Percentiles rank a stretch among this genome's conserved stretches.
Conservation (phyloP, 306 rosid genomes). For the Ormosia semicastrata region DNA sequence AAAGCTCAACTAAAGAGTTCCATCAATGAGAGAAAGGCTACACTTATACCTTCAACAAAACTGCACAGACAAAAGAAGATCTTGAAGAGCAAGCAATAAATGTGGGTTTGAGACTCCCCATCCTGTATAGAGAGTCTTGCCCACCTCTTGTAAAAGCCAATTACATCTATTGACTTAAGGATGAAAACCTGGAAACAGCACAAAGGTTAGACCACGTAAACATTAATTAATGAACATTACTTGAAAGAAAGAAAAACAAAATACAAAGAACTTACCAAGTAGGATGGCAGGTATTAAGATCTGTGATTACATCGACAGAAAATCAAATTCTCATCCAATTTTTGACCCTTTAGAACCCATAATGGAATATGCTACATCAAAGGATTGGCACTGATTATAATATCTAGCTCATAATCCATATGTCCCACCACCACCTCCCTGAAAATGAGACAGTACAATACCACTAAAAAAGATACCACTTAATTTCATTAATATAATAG, state of each 20-base stretch:
- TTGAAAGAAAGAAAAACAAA: not conserved
- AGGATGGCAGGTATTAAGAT: constrained; percentile 84
- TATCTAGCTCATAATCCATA: constrained; percentile 91
- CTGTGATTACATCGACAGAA: constrained; percentile 90
- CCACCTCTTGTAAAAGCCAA: constrained; percentile 80
- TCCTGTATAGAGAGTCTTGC: constrained; percentile 46
- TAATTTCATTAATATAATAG: not conserved
- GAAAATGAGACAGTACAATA: constrained; percentile 23
- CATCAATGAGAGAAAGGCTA: not conserved
- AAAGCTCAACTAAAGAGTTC: not conserved
- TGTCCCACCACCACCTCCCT: constrained; percentile 98
- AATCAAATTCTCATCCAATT: constrained; percentile 79
- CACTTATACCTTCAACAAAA: constrained; percentile 55
- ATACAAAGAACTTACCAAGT: constrained; percentile 63
- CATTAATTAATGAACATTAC: not conserved
- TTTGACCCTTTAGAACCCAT: constrained; percentile 99
- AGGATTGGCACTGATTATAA: constrained; percentile 94
- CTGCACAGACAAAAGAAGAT: constrained; percentile 74
- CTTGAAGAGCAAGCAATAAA: constrained; percentile 83
- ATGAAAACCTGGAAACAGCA: constrained; percentile 68
- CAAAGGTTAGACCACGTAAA: constrained; percentile 23
- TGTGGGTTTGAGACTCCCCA: constrained; percentile 65
- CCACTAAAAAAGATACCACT: constrained; percentile 24
- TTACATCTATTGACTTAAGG: constrained; percentile 93
- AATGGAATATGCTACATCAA: constrained; percentile 96